Percentiles rank a stretch among this genome's conserved stretches.
Conservation (phyloP, 345 rosid genomes). For the Pistacia vera region DNA sequence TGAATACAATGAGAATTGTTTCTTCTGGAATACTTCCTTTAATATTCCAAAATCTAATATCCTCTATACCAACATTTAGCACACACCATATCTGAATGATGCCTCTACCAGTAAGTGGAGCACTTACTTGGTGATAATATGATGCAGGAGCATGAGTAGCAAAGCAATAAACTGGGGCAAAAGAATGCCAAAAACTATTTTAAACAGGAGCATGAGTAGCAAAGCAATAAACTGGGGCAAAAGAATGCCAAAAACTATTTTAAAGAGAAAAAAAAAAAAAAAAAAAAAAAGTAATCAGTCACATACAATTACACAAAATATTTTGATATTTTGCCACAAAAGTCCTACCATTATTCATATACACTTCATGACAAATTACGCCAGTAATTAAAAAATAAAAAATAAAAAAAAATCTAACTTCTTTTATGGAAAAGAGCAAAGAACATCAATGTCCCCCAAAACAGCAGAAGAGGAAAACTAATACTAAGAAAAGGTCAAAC, state of each 20-base stretch:
- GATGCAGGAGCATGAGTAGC: slow-evolving; percentile 90
- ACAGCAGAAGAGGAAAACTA: no score
- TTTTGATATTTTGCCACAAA: no score
- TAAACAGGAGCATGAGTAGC: slow-evolving; percentile 70
- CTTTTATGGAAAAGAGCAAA: no score
- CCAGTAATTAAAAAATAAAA: no score
- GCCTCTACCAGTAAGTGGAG: slow-evolving; percentile 76
- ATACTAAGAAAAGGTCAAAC: no score
- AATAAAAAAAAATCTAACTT: no score
- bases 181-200: not conserved
- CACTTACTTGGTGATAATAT: slow-evolving; percentile 73
- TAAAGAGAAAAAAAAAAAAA: not conserved
- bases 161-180: slow-evolving; percentile 73
- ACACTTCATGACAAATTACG: no score
- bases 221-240: slow-evolving; percentile 73
- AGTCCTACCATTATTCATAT: no score
- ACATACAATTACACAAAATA: not conserved
- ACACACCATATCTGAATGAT: slow-evolving; percentile 85
- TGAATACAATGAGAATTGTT: no score
- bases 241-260: not conserved
- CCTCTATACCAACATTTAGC: slow-evolving; percentile 40
- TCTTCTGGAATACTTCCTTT: no score
- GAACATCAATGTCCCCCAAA: no score
- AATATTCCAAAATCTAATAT: not conserved
- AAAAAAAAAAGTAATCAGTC: not conserved